A percentile compares a stretch with the other conserved stretches of the same genome.
These are phyloP conservation scores for Fusarium lateritium DNA, from an alignment of 2,329 filamentous ascomycete species.

Conservation along the genomic window DNA sequence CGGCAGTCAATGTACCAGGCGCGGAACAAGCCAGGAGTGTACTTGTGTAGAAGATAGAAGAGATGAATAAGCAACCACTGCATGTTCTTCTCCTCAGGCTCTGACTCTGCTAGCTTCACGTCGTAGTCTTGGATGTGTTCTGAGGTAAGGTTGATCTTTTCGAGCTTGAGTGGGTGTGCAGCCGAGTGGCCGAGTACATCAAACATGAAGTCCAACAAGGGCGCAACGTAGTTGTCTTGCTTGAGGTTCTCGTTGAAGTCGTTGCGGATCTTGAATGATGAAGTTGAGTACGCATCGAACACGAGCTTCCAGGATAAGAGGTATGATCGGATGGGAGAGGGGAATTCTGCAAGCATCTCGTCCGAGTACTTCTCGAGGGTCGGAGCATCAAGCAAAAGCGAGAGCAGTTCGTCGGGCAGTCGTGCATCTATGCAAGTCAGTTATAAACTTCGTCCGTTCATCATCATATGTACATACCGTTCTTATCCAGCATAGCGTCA, in stretches of 20 bases:
- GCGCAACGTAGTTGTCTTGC: constrained; percentile 75
- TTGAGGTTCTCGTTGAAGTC: constrained; percentile 87
- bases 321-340: constrained; percentile 80
- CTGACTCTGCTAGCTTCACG: constrained; percentile 66
- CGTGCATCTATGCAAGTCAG: constrained; percentile 66
- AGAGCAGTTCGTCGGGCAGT: constrained; percentile 87
- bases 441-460: accelerated
- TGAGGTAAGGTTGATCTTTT: constrained; percentile 73
- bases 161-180: constrained; percentile 80
- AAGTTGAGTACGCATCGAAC: constrained; percentile 85
- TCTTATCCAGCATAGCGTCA: constrained; percentile 80
- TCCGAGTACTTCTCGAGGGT: constrained; percentile 77
- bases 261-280: constrained; percentile 85
- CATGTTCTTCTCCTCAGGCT: constrained; percentile 78
- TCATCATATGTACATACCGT: constrained; percentile 54
- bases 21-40: constrained; percentile 84
- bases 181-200: constrained; percentile 86
- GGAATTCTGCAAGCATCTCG: constrained; percentile 77
- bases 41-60: constrained; percentile 85
- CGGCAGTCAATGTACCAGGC: constrained; percentile 87
- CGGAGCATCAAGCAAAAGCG: constrained; percentile 84
- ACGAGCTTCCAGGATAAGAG: constrained; percentile 91
- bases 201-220: constrained; percentile 84
- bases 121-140: constrained; percentile 71
- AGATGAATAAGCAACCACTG: constrained; percentile 89